phyloP scores from a whole-genome alignment of 1,284 basidiomycete species.

The Fomes fomentarius region DNA sequence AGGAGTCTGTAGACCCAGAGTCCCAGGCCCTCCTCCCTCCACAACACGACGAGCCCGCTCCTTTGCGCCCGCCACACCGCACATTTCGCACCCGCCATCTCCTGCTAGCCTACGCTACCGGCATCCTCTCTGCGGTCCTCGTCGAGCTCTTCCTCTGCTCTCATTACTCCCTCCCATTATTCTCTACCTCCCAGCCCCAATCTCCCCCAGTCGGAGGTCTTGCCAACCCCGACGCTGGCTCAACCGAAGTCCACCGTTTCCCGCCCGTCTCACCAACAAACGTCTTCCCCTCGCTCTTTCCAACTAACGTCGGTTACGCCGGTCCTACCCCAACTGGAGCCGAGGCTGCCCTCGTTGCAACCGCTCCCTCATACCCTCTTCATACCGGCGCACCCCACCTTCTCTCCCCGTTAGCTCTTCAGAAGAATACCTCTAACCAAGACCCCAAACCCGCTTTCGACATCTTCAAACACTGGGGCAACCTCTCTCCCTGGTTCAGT shows the following conservation, averaged over 20 bases:
- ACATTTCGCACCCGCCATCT: slow-evolving; percentile 19
- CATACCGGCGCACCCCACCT: slow-evolving; percentile 74
- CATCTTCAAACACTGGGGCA: slow-evolving; percentile 81
- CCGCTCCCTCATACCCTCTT: slow-evolving; percentile 76
- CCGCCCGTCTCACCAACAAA: slow-evolving; percentile 78
- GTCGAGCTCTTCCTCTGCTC: slow-evolving; percentile 23
- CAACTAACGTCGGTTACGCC: slow-evolving; percentile 77
- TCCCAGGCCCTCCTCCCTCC: slow-evolving; percentile 20
- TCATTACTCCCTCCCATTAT: slow-evolving; percentile 9
- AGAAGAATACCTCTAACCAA: slow-evolving; percentile 22
- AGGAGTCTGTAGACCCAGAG: slow-evolving; percentile 19
- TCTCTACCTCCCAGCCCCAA: neutral
- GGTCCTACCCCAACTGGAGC: slow-evolving; percentile 85
- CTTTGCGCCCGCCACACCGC: neutral
- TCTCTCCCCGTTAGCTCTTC: slow-evolving; percentile 45
- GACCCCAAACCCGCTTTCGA: slow-evolving; percentile 46
- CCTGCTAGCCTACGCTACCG: slow-evolving; percentile 18
- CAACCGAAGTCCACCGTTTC: slow-evolving; percentile 66
- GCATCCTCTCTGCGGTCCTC: slow-evolving; percentile 23
- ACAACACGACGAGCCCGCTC: slow-evolving; percentile 4
- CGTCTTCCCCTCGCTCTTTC: slow-evolving; percentile 67
- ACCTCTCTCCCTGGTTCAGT: slow-evolving; percentile 85
- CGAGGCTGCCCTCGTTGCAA: slow-evolving; percentile 77
- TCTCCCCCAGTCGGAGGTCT: slow-evolving; percentile 24
- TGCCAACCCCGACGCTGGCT: slow-evolving; percentile 70